Conservation (phyloP, 192 early-diverging fungal genomes). For the Backusella macrospora region DNA sequence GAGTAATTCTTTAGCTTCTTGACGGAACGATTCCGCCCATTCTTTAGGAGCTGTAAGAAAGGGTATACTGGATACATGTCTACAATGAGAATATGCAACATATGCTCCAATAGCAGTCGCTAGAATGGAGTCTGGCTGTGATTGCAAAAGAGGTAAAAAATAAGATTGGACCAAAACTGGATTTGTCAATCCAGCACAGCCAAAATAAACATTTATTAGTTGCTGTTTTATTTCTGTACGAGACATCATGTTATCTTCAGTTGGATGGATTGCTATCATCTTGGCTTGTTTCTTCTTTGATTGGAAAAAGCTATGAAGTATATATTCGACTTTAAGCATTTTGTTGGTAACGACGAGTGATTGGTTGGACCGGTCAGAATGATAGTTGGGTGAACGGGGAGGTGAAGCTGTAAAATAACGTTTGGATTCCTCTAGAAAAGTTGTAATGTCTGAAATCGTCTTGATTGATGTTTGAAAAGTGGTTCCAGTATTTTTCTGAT, state of each 20-base stretch:
- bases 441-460: conserved; percentile 23
- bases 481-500: conserved; percentile 17
- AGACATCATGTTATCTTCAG: neutral
- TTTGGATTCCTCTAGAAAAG: conserved; percentile 19
- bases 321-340: conserved; percentile 21
- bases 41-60: conserved; percentile 5
- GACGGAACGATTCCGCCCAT: conserved; percentile 16
- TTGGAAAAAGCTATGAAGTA: conserved; percentile 16
- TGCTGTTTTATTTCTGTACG: conserved; percentile 1
- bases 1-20: conserved; percentile 19
- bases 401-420: conserved; percentile 21
- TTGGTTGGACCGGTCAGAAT: conserved; percentile 5
- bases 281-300: conserved; percentile 11
- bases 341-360: conserved; percentile 24
- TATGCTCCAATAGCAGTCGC: conserved; percentile 22
- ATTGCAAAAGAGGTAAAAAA: conserved; percentile 13
- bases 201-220: neutral
- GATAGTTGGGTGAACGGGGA: conserved; percentile 17
- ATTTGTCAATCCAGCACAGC: conserved; percentile 17
- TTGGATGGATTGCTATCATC: conserved; percentile 7
- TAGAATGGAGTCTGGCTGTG: conserved; percentile 19
- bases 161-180: conserved; percentile 16
- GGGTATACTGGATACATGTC: conserved; percentile 12
- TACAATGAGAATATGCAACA: conserved; percentile 24
- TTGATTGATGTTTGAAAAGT: conserved; percentile 30